These are phyloP conservation scores for Purshia tridentata DNA, from an alignment of 306 rosid genomes.

Conservation along the genomic window DNA sequence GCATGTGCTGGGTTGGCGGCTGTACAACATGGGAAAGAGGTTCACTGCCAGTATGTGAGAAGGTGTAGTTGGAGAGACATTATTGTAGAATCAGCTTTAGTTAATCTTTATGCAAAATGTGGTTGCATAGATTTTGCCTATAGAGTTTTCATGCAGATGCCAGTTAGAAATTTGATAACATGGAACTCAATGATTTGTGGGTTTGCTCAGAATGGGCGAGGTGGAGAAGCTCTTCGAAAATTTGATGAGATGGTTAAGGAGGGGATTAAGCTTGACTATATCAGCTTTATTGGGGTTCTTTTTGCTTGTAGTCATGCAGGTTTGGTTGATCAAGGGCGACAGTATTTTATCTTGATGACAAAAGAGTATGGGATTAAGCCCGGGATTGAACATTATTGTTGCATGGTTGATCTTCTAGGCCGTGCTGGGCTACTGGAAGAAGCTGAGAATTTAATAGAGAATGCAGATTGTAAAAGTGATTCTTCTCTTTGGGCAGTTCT, in stretches of 20 bases:
- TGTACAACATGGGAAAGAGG: slow-evolving; percentile 77
- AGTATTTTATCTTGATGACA: slow-evolving; percentile 53
- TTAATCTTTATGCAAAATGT: slow-evolving; percentile 83
- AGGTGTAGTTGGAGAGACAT: slow-evolving; percentile 79
- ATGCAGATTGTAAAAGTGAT: slow-evolving; percentile 61
- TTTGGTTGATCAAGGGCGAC: slow-evolving; percentile 73
- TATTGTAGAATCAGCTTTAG: slow-evolving; percentile 82
- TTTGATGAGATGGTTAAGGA: slow-evolving; percentile 62
- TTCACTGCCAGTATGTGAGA: slow-evolving; percentile 78
- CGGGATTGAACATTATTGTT: slow-evolving; percentile 72
- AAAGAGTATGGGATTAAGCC: slow-evolving; percentile 58
- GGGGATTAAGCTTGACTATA: slow-evolving; percentile 64
- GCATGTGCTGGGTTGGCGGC: slow-evolving; percentile 76
- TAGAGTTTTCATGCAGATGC: slow-evolving; percentile 54
- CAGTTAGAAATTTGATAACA: slow-evolving; percentile 67
- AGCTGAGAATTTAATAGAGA: slow-evolving; percentile 68
- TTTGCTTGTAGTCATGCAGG: slow-evolving; percentile 95
- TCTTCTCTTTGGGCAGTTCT: slow-evolving; percentile 79
- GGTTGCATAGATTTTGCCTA: slow-evolving; percentile 61
- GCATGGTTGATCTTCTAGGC: slow-evolving; percentile 83
- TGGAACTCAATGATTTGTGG: slow-evolving; percentile 91
- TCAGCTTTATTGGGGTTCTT: slow-evolving; percentile 69
- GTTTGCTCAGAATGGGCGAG: slow-evolving; percentile 84
- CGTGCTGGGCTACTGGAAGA: slow-evolving; percentile 80
- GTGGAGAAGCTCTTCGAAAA: slow-evolving; percentile 50